Evolutionary conservation across 352 stramenopile genomes (phyloP).

Genomic region (Pythium sp.): DNA sequence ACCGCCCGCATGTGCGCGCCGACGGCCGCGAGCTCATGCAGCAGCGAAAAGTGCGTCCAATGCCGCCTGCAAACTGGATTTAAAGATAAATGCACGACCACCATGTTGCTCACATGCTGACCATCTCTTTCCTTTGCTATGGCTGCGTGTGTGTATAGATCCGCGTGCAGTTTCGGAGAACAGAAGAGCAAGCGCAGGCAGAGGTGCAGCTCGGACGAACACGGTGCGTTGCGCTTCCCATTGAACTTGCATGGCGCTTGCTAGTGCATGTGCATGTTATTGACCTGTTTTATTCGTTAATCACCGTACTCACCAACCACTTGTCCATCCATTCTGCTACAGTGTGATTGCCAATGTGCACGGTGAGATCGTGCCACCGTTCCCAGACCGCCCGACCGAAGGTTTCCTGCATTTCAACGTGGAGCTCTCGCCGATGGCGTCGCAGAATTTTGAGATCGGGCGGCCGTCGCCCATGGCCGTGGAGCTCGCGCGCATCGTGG

Average conservation of each 20-base stretch:
- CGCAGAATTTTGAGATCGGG: slow-evolving; percentile 69
- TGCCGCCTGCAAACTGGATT: not conserved
- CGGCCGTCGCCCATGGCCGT: slow-evolving; percentile 49
- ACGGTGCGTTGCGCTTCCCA: slow-evolving; percentile 35
- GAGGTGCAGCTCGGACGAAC: slow-evolving; percentile 77
- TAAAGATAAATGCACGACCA: not conserved
- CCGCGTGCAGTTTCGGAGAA: slow-evolving; percentile 79
- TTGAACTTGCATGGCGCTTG: not conserved
- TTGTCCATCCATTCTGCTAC: not conserved
- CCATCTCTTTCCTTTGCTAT: not conserved
- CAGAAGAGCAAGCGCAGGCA: slow-evolving; percentile 68
- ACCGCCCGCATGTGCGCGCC: slow-evolving; percentile 57
- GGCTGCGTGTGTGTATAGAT: slow-evolving; percentile 27
- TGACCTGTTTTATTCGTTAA: not conserved
- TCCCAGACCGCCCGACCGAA: slow-evolving; percentile 83
- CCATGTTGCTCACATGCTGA: not conserved
- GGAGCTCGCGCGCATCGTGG: slow-evolving; percentile 88
- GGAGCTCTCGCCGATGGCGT: slow-evolving; percentile 82
- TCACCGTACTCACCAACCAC: not conserved
- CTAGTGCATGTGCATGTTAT: not conserved
- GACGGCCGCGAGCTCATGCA: slow-evolving; percentile 80
- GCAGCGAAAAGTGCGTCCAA: slow-evolving; percentile 53
- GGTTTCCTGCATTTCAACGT: slow-evolving; percentile 86
- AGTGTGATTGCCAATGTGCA: slow-evolving; percentile 82
- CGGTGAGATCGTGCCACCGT: slow-evolving; percentile 82